These are phyloP conservation scores for Sorghum bicolor DNA, from an alignment of 176 grass and related monocot genomes.

Conservation along the genomic window DNA sequence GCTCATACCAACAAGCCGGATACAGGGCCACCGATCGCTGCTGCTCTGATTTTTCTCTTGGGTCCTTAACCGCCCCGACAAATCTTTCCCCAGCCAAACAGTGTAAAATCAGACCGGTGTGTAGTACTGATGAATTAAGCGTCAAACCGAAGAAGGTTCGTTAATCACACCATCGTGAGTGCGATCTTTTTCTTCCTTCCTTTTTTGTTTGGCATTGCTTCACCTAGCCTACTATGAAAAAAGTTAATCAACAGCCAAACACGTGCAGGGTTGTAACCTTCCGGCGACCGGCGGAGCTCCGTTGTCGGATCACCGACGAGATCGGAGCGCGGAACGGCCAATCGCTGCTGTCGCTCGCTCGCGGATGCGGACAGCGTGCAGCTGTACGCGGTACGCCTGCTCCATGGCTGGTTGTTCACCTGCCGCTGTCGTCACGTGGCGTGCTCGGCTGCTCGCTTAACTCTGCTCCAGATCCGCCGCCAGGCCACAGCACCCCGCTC, in stretches of 20 bases:
- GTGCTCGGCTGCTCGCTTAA: neutral
- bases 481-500: neutral
- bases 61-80: neutral
- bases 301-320: neutral
- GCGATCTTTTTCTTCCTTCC: neutral
- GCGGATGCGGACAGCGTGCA: neutral
- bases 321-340: neutral
- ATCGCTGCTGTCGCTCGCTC: neutral
- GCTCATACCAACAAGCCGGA: too few species aligned
- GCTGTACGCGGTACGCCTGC: neutral
- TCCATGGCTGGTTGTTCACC: slow-evolving; percentile 4
- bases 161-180: neutral
- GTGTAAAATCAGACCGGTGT: neutral
- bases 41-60: neutral
- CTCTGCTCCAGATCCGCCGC: neutral
- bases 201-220: neutral
- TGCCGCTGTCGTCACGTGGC: neutral
- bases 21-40: neutral
- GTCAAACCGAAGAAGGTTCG: neutral
- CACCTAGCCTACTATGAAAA: neutral
- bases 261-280: neutral
- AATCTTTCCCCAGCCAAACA: neutral
- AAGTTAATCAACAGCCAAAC: neutral
- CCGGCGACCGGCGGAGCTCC: too few species aligned
- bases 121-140: neutral